Evolutionary conservation across 2,329 filamentous ascomycete species (phyloP).

Genomic region (Colletotrichum echinochloae): DNA sequence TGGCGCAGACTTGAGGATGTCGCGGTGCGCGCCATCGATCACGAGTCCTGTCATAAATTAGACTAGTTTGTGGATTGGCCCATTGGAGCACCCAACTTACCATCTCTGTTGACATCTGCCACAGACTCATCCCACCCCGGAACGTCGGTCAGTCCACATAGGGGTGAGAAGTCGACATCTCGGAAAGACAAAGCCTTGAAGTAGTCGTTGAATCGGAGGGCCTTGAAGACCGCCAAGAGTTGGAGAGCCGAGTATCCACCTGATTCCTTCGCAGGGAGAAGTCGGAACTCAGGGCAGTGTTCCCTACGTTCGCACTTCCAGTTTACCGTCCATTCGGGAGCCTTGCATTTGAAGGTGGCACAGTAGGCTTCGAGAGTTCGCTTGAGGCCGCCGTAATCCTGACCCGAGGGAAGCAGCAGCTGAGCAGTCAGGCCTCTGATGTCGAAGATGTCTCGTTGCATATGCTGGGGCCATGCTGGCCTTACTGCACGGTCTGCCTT

Average conservation of each 20-base stretch:
- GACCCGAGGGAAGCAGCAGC: constrained; percentile 65
- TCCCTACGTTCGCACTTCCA: constrained; percentile 60
- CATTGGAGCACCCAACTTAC: constrained; percentile 48
- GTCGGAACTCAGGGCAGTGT: constrained; percentile 64
- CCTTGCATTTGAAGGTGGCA: constrained; percentile 62
- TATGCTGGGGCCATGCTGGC: constrained; percentile 68
- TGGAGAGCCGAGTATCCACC: constrained; percentile 61
- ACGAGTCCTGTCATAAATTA: constrained; percentile 31
- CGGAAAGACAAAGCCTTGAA: constrained; percentile 69
- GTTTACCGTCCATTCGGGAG: constrained; percentile 65
- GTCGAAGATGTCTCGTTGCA: constrained; percentile 65
- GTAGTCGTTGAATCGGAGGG: constrained; percentile 69
- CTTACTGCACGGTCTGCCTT: constrained; percentile 67
- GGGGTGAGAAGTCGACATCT: constrained; percentile 61
- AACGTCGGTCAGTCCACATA: constrained; percentile 57
- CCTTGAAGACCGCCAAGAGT: constrained; percentile 67
- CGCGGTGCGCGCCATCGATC: constrained; percentile 36
- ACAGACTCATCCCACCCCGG: constrained; percentile 59
- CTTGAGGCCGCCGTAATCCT: constrained; percentile 66
- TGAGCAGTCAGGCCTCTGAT: constrained; percentile 65
- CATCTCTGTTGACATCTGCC: constrained; percentile 65
- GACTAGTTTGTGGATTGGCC: neutral
- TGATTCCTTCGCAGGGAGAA: constrained; percentile 57
- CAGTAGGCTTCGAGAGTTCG: constrained; percentile 67
- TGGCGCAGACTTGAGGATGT: constrained; percentile 54